Evolutionary conservation across 2,329 filamentous ascomycete species (phyloP), one percentile per base, ranked within the genome.

Genomic region (Epichloe coenophiala): DNA sequence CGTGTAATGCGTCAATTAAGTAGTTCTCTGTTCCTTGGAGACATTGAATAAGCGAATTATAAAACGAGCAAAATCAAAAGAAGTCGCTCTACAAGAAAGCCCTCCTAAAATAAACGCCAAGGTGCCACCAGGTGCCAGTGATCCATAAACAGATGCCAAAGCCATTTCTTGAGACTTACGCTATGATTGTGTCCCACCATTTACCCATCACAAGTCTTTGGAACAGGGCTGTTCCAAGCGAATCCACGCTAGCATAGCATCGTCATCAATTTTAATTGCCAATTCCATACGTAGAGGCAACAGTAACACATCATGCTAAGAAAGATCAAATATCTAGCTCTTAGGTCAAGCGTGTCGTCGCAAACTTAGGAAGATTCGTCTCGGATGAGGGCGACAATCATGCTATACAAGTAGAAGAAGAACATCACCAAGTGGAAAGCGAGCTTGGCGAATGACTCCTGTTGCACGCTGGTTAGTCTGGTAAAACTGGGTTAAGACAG

Each of bases 321-420:
- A 31, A 27, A 15, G 17, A 48, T 17, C 38, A 43, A 33, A 48
- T 19, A 11, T 19, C 39, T 9, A 12, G 11, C 13, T 11, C 33
- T 37, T 38, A 40, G 23, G 2, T 21, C 5, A 35, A 19, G 23
- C 17, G 13, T 48, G 13, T 33, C 12, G 27, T 23, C 6, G 36
- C 27, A 17, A n/a, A 52, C 47, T 83, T 84, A 95, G 71, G 89
- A 80, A 54, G 86, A 81, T 73, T 98, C 93, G 70, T 97, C 93
- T 65, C 86, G 84, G 75, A 98, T 98, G 56, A 98, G 79, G 58
- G 93, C 91, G 57, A 96, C 91, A 61, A 93, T 93, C 87, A 93
- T 94, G 83, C 87, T 94, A 80, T 95, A 95, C 51, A 98, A 85
- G 74, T 98, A 98, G 81, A 97, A 98, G 83, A 98, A 98, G 81